Conservation (phyloP, 768 basidiomycete genomes). For the Podaxis sp. region DNA sequence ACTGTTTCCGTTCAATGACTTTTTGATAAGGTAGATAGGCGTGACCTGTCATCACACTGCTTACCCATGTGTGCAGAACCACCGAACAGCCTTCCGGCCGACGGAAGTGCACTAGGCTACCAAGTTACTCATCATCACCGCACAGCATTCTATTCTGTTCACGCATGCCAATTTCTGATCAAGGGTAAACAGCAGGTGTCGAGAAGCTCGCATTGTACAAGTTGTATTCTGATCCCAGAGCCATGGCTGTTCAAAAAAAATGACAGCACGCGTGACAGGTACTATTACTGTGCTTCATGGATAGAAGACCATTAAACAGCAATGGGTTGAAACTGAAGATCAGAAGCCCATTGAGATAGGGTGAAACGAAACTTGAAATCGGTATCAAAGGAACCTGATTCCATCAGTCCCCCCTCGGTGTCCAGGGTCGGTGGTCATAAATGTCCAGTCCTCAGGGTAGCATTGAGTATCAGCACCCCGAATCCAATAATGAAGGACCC, state of each 20-base stretch:
- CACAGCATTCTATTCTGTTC: not conserved
- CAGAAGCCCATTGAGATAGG: too few species aligned
- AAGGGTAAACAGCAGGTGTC: not conserved
- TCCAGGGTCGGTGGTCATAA: not conserved
- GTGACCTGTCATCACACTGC: too few species aligned
- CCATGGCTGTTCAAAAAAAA: not conserved
- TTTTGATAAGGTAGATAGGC: too few species aligned
- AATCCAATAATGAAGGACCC: not conserved
- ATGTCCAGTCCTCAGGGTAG: not conserved
- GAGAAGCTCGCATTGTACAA: not conserved
- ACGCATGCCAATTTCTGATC: not conserved
- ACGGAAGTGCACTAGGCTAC: too few species aligned
- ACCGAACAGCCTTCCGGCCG: too few species aligned
- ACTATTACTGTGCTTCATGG: too few species aligned
- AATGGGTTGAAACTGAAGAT: too few species aligned
- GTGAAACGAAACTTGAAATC: not conserved
- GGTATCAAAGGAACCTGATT: not conserved
- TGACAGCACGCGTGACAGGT: not conserved
- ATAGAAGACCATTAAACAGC: too few species aligned
- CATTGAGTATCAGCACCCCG: not conserved
- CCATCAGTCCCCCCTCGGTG: not conserved
- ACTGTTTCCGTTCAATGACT: too few species aligned
- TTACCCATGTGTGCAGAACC: too few species aligned
- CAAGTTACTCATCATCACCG: not conserved
- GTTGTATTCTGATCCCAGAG: not conserved